phyloP scores from a whole-genome alignment of 495 filamentous ascomycete species.

The Thozetella sp. region DNA sequence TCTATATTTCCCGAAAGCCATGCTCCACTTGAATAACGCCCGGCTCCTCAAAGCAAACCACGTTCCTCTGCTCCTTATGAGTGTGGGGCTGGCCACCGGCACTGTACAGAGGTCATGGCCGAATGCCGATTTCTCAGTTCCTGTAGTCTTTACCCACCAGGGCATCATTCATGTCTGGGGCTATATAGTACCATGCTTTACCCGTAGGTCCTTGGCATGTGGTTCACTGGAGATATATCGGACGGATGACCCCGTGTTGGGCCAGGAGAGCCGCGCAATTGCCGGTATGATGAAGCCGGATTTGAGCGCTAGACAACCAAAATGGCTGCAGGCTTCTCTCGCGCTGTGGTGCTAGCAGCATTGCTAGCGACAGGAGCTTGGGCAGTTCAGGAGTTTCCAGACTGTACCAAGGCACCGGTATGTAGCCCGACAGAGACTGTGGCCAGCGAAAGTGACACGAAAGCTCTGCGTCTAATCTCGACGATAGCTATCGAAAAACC shows the following conservation, averaged over 20 bases:
- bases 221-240: background rate
- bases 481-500: slow-evolving; percentile 33
- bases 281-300: background rate
- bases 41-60: background rate
- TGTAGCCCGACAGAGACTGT: background rate
- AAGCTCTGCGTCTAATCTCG: background rate
- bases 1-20: background rate
- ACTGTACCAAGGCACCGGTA: background rate
- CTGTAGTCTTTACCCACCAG: background rate
- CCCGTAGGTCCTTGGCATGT: background rate
- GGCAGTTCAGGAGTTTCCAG: background rate
- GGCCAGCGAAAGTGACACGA: background rate
- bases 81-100: background rate
- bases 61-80: background rate
- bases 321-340: background rate
- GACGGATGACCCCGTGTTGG: background rate
- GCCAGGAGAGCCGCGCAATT: background rate
- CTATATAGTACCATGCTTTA: background rate
- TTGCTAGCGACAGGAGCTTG: background rate
- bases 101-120: background rate
- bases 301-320: background rate
- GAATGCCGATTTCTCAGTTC: background rate
- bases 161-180: background rate
- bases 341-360: background rate
- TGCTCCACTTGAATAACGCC: background rate